These are phyloP conservation scores for Penicillium ucsense DNA, from an alignment of 495 filamentous ascomycete genomes.

Conservation along the genomic window DNA sequence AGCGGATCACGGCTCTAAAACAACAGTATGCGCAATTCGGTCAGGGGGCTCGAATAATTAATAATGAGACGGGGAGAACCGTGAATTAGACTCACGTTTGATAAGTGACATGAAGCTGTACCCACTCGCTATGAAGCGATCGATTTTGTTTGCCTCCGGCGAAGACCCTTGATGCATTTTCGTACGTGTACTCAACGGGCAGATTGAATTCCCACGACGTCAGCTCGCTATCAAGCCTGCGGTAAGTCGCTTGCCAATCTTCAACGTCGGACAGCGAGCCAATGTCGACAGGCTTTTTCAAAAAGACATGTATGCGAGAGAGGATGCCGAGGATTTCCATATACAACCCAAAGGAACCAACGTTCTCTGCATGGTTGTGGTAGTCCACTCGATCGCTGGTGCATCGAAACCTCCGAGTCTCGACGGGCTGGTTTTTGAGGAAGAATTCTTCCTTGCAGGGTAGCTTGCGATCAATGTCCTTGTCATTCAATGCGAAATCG, in stretches of 20 bases:
- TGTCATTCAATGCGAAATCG: conserved; percentile 78
- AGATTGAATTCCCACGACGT: conserved; percentile 75
- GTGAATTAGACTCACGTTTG: conserved; percentile 44
- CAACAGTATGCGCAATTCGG: conserved; percentile 1
- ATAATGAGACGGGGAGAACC: neutral
- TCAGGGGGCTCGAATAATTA: neutral
- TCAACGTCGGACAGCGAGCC: conserved; percentile 73
- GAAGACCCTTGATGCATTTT: conserved; percentile 65
- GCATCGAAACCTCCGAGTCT: conserved; percentile 67
- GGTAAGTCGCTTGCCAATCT: conserved; percentile 78
- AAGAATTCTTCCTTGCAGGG: conserved; percentile 84
- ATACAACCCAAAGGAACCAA: conserved; percentile 78
- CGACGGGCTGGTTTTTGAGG: conserved; percentile 69
- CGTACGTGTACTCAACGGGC: conserved; percentile 62
- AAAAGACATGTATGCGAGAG: conserved; percentile 73
- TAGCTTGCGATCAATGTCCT: conserved; percentile 76
- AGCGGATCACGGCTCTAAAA: conserved; percentile 65
- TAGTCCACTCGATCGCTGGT: conserved; percentile 48
- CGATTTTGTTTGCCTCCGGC: conserved; percentile 51
- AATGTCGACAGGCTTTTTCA: conserved; percentile 84
- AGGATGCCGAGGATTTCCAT: conserved; percentile 79
- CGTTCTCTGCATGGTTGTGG: conserved; percentile 63
- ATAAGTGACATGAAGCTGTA: conserved; percentile 80
- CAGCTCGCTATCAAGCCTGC: conserved; percentile 67
- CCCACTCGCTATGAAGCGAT: conserved; percentile 67